Percentiles rank a stretch among this genome's conserved stretches.
Evolutionary conservation across 2,329 filamentous ascomycete species (phyloP).

Genomic region (Epichloe coenophiala): DNA sequence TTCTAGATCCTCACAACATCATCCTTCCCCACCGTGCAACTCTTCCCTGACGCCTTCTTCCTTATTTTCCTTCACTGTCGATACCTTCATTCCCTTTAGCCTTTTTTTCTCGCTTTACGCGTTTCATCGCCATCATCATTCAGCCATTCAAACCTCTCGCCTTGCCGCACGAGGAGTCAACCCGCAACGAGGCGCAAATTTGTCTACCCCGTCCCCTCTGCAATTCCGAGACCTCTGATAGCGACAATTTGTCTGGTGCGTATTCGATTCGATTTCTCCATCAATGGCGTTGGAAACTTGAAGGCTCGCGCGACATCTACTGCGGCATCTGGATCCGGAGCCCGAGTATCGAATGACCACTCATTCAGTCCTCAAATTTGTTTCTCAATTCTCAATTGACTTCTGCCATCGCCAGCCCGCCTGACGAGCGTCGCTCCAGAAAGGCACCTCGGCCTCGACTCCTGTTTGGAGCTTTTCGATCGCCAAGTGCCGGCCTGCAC

Average conservation of each 20-base stretch:
- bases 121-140: constrained; percentile 4
- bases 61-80: constrained; percentile 2
- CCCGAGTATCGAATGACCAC: not conserved
- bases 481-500: not conserved
- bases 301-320: not conserved
- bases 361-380: not conserved
- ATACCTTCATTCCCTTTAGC: constrained; percentile 1
- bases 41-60: constrained; percentile 5
- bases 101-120: not conserved
- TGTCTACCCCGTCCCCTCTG: not conserved
- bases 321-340: not conserved
- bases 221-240: not conserved
- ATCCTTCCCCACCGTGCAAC: constrained; percentile 3
- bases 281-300: not conserved
- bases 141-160: not conserved
- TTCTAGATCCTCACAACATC: constrained; percentile 4
- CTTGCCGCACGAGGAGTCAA: not conserved
- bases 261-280: not conserved
- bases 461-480: not conserved
- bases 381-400: not conserved
- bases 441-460: not conserved
- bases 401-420: not conserved
- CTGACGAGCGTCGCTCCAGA: not conserved
- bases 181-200: constrained; percentile 1
- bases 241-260: not conserved